A percentile compares a stretch with the other conserved stretches of the same genome.
These are phyloP conservation scores for Cryptomeria japonica DNA, from an alignment of 75 land plant genomes.

Conservation along the genomic window DNA sequence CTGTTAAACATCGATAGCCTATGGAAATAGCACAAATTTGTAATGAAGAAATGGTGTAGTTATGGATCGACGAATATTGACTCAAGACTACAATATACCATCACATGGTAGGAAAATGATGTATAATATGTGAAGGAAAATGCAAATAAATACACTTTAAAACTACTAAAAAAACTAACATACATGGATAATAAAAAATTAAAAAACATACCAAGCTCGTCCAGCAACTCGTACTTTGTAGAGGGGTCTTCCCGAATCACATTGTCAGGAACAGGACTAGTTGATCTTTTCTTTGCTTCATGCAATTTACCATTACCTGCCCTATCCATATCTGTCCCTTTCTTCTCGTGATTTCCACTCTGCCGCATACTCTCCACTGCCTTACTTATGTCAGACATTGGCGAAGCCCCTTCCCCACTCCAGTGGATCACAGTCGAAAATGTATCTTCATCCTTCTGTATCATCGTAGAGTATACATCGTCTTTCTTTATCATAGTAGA, in stretches of 20 bases:
- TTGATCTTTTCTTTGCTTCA: conserved; percentile 49
- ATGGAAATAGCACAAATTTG: too few relatives aligned
- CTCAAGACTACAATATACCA: too few relatives aligned
- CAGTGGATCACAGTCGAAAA: conserved; percentile 15
- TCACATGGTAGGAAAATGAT: too few relatives aligned
- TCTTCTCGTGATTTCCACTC: conserved; percentile 21
- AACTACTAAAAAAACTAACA: background rate
- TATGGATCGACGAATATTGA: too few relatives aligned
- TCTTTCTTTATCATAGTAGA: conserved; percentile 7
- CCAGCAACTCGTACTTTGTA: conserved; percentile 89
- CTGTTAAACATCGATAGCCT: background rate
- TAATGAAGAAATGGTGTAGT: too few relatives aligned
- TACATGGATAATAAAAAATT: background rate
- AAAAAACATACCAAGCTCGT: conserved; percentile 77
- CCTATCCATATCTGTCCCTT: background rate
- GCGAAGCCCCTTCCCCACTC: conserved; percentile 19
- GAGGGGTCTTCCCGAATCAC: conserved; percentile 86
- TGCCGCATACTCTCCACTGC: conserved; percentile 24
- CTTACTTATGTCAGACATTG: conserved; percentile 42
- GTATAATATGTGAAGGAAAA: background rate
- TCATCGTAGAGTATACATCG: conserved; percentile 35
- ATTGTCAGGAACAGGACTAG: conserved; percentile 79
- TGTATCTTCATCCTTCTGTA: conserved; percentile 32
- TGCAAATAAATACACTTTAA: background rate
- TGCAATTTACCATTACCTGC: conserved; percentile 10